Base-by-base conservation (phyloP, 176 grass and related monocot species). In the Zizania latifolia region DNA sequence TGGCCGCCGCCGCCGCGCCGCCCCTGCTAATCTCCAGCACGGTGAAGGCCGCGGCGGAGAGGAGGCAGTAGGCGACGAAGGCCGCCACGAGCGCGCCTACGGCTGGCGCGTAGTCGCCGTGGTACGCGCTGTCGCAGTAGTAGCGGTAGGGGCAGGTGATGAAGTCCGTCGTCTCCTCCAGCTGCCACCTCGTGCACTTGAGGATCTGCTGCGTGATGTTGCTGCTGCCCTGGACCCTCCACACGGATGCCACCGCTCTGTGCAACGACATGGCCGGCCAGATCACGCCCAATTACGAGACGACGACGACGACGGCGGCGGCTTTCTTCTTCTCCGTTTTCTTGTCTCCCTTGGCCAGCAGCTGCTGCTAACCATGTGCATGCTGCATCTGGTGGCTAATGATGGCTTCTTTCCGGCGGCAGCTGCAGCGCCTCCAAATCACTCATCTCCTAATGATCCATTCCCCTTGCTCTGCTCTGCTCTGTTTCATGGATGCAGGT, bases 171-270 rank as follows among this genome's bases (percentile, higher is more conserved):
- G 84, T 87, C 59, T 90, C 91, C 62, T 93, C 84, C 15, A 93
- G 70, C 82, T 93, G 87, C 91, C 91, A 93, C 83, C 87, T 78
- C 6, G 86, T 90, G 81, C 91, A 93, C 72, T 85, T 90, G 72
- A 90, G 78, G 88, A 93, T 87, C 56, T 79, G 59, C 38, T 62
- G 63, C 10, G 86, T 77, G 78, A 80, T 70, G 78, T 79, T 79
- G 76, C 62, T n/a, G n/a, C n/a, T 78, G 64, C 75, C 55, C 55
- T 83, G 72, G 41, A 58, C 29, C 76, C 69, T 85, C 75, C 57
- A 88, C 54, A 27, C 78, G 79, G 43, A 74, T 29, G 51, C 78
- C 76, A 62, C 83, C 41, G 72, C 85, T 71, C 86, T 89, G 36
- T 78, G 38, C 82, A 85, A 26, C 80, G 68, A 35, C 78, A 80